Conservation (phyloP, 441 rosid genomes). For the Corymbia calophylla region DNA sequence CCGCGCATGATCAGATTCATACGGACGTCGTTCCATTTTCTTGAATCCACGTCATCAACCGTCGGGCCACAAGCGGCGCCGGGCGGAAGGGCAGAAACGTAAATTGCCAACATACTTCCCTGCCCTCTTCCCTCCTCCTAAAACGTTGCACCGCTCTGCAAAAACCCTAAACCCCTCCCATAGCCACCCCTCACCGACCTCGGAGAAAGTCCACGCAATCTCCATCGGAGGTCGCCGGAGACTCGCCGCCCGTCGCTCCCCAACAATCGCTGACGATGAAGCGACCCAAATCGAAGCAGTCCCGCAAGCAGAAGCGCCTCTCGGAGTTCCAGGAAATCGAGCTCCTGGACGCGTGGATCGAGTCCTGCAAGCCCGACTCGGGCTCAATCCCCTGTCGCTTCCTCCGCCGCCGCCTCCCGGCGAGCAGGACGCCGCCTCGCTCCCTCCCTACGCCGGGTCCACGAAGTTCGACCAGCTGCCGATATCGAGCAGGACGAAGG, state of each 20-base stretch:
- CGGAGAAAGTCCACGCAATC: not conserved
- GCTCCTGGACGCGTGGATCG: conserved; percentile 59
- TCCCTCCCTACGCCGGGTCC: conserved; percentile 62
- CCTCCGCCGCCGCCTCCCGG: conserved; percentile 43
- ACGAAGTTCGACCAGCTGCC: conserved; percentile 59
- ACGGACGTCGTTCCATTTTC: not conserved
- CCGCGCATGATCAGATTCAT: not conserved
- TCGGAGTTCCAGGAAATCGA: conserved; percentile 46
- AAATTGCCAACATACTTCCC: fast-evolving
- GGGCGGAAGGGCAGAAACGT: not conserved
- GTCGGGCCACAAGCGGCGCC: not conserved
- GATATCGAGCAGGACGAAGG: conserved; percentile 57
- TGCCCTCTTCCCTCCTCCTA: not conserved
- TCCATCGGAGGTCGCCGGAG: not conserved
- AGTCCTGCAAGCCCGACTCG: conserved; percentile 69
- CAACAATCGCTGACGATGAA: conserved; percentile 20
- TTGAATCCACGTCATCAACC: not conserved
- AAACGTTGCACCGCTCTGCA: not conserved
- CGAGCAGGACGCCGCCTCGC: conserved; percentile 32
- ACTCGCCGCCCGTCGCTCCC: not conserved
- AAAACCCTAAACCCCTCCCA: not conserved
- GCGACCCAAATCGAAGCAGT: conserved; percentile 33
- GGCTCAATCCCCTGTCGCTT: conserved; percentile 63
- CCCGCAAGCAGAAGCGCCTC: conserved; percentile 29
- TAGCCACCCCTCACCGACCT: not conserved